Evolutionary conservation across 371 early-diverging fungal species (phyloP).

Genomic region (Actinomortierella ambigua): DNA sequence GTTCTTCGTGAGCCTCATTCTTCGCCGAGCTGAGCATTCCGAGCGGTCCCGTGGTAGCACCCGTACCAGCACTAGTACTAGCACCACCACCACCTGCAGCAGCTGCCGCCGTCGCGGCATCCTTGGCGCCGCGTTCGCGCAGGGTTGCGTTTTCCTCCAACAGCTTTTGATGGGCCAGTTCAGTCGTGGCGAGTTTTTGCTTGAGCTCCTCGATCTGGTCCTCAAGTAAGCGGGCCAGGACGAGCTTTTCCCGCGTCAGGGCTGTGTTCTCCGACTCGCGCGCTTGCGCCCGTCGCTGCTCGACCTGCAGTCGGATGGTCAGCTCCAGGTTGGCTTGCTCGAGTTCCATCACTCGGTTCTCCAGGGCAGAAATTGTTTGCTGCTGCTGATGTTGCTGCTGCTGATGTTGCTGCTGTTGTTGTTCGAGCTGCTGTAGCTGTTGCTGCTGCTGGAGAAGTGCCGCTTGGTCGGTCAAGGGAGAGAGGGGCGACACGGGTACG

Average conservation of each 20-base stretch:
- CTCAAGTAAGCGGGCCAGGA: slow-evolving; percentile 33
- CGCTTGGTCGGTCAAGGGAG: no score
- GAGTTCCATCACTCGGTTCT: slow-evolving; percentile 29
- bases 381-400: no score
- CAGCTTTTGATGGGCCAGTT: slow-evolving; percentile 29
- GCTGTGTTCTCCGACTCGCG: slow-evolving; percentile 34
- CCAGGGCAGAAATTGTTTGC: slow-evolving; percentile 33
- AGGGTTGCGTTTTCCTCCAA: slow-evolving; percentile 30
- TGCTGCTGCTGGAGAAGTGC: no score
- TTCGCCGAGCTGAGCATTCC: slow-evolving; percentile 1
- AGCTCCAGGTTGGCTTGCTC: slow-evolving; percentile 34
- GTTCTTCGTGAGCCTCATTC: slow-evolving; percentile 12
- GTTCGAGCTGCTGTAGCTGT: no score
- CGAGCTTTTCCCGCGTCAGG: slow-evolving; percentile 33
- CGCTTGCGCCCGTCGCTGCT: slow-evolving; percentile 37
- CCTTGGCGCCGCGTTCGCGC: slow-evolving; percentile 16
- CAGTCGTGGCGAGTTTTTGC: slow-evolving; percentile 30
- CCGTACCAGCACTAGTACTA: no score
- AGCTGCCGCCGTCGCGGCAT: no score
- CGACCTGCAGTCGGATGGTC: slow-evolving; percentile 35
- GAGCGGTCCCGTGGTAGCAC: no score
- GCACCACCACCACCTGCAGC: no score
- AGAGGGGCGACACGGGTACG: no score
- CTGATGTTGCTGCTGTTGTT: no score
- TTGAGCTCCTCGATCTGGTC: slow-evolving; percentile 41